Evolutionary conservation across 306 rosid genomes (phyloP), one percentile per base, ranked within the genome.

Genomic region (Parietaria judaica): DNA sequence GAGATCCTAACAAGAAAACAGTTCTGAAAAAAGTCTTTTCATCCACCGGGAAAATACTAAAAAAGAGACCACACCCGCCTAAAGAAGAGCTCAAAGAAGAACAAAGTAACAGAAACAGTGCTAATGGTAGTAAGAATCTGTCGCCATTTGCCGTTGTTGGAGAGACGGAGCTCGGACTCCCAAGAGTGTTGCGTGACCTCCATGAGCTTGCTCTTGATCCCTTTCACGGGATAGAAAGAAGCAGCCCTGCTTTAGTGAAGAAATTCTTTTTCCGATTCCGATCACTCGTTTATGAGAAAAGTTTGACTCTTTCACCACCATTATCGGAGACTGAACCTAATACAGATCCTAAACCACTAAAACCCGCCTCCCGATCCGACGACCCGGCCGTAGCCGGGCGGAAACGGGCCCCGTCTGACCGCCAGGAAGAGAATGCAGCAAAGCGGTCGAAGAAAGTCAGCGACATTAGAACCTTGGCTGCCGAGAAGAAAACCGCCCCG

Each of bases 131-230:
- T 44, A 62, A 63, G 54, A 66, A 23, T 51, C 72, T 60, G 69
- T n/a, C 54, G 41, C 64, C 70, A 7, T 3, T 44, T 50, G 72
- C 65, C 74, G 65, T 69, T 56, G 31, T 39, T 15, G 83, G 55
- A 53, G 76, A 76, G 41, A 72, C 51, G 49, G 76, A 75, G 56
- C 58, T 69, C 16, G 87, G 79, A 55, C 56, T 88, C 61, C 87
- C 90, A 0, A 84, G 76, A 70, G 77, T 94, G 45, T 75, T 92
- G 63, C 60, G 69, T 46, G 94, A 92, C 72, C 74, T 92, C 79
- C 89, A 82, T 14, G 76, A 82, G 51, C 95, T 94, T 72, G 97
- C 99, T 51, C 80, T 89, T 64, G 80, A 94, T 80, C 99, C 94
- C 66, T 94, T 72, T 80, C 83, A 94, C 48, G 89, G 89, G 51